Evolutionary conservation across 306 rosid genomes (phyloP).

Genomic region (Cicer bijugum): DNA sequence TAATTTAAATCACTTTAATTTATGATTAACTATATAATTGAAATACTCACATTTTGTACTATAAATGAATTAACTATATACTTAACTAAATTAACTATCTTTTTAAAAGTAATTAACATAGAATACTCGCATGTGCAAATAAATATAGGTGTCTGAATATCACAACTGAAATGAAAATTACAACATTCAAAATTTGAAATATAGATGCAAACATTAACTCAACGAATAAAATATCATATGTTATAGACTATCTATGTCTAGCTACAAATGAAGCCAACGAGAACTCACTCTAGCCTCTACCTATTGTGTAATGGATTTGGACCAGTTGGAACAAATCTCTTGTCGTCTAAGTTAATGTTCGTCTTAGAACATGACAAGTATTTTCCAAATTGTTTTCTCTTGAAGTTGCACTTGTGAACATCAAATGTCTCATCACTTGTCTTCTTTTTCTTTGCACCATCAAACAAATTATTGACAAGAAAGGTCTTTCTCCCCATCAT

Average conservation of each 20-base stretch:
- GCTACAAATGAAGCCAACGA: neutral
- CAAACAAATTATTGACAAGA: slow-evolving; percentile 8
- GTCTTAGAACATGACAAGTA: slow-evolving; percentile 47
- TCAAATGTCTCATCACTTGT: slow-evolving; percentile 6
- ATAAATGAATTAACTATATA: no score
- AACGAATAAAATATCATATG: neutral
- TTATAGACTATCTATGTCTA: neutral
- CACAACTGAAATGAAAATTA: neutral
- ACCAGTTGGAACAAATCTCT: slow-evolving; percentile 78
- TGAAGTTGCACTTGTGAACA: slow-evolving; percentile 43
- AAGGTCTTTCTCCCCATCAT: slow-evolving; percentile 46
- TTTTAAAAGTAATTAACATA: no score
- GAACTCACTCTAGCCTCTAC: neutral
- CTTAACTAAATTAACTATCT: no score
- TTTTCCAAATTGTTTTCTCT: slow-evolving; percentile 27
- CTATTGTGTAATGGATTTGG: slow-evolving; percentile 64
- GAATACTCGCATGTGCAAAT: no score
- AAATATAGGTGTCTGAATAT: no score
- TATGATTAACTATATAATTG: no score
- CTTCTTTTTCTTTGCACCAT: slow-evolving; percentile 36
- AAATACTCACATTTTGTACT: no score
- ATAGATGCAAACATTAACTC: neutral
- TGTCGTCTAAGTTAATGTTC: slow-evolving; percentile 48
- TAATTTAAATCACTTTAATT: no score
- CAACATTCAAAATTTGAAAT: neutral